Evolutionary conservation across 2,329 filamentous ascomycete species (phyloP).

Genomic region (Hypoxylon sp.): DNA sequence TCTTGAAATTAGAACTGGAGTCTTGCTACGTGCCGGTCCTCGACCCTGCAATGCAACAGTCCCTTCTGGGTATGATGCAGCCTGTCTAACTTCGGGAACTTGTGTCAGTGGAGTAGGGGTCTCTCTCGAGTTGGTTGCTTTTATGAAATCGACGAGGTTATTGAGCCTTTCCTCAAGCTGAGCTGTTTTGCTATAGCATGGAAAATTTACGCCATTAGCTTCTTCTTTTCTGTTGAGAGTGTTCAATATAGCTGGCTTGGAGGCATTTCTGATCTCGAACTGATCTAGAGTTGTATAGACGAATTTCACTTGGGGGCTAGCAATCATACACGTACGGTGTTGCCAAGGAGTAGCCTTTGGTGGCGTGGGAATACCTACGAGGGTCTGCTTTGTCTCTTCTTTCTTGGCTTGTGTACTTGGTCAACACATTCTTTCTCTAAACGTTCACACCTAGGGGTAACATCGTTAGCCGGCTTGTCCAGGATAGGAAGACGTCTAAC

Average conservation of each 20-base stretch:
- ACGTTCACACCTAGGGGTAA: constrained; percentile 61
- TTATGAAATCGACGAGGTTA: constrained; percentile 64
- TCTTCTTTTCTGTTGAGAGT: neutral
- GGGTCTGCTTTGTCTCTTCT: constrained; percentile 66
- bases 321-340: neutral
- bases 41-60: constrained; percentile 24
- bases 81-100: constrained; percentile 26
- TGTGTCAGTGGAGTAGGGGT: constrained; percentile 34
- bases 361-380: constrained; percentile 60
- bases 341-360: neutral
- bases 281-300: neutral
- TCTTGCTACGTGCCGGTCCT: constrained; percentile 9
- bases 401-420: constrained; percentile 65
- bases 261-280: neutral
- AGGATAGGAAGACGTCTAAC: neutral
- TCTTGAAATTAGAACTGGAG: constrained; percentile 20
- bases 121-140: constrained; percentile 55
- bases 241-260: neutral
- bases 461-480: constrained; percentile 29
- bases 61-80: constrained; percentile 31
- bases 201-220: constrained; percentile 13
- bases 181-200: constrained; percentile 60
- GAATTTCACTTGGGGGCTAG: neutral
- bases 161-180: constrained; percentile 67
- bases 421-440: constrained; percentile 64